Percentiles rank a stretch among this genome's conserved stretches.
phyloP scores from a whole-genome alignment of 2,329 filamentous ascomycete species.

The Phoma herbarum region DNA sequence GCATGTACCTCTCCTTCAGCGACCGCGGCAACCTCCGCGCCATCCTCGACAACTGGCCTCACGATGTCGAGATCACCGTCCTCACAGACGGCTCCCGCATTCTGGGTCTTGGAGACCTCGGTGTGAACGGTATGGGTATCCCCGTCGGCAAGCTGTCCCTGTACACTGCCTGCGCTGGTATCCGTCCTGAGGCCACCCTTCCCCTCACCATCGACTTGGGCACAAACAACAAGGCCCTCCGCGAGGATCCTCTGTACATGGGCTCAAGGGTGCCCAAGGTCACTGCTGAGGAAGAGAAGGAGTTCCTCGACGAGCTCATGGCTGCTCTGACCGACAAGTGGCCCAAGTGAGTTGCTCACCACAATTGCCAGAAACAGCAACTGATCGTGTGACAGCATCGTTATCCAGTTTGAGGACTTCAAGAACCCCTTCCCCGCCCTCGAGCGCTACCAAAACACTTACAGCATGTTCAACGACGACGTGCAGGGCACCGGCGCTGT shows the following conservation, averaged over 20 bases:
- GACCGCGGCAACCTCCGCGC: conserved; percentile 89
- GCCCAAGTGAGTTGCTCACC: conserved; percentile 63
- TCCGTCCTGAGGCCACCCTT: conserved; percentile 76
- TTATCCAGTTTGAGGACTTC: conserved; percentile 96
- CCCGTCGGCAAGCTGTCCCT: conserved; percentile 95
- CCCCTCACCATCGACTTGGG: conserved; percentile 71
- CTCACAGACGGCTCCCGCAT: conserved; percentile 95
- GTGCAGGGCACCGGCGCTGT: conserved; percentile 98
- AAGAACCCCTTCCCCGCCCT: conserved; percentile 97
- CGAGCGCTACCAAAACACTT: conserved; percentile 84
- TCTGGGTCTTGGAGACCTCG: conserved; percentile 91
- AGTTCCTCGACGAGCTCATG: conserved; percentile 99
- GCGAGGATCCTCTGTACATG: conserved; percentile 88
- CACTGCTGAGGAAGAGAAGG: conserved; percentile 78
- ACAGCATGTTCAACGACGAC: conserved; percentile 98
- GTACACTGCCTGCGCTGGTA: conserved; percentile 95
- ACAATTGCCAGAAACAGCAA: conserved; percentile 21
- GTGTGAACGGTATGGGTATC: conserved; percentile 97
- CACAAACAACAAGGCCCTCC: conserved; percentile 68
- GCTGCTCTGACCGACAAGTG: conserved; percentile 80
- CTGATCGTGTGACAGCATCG: conserved; percentile 61
- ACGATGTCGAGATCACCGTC: conserved; percentile 93
- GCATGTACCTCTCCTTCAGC: conserved; percentile 93
- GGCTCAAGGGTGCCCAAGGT: conserved; percentile 87
- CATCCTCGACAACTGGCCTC: conserved; percentile 93